Percentiles rank a stretch among this genome's conserved stretches.
phyloP scores from a whole-genome alignment of 75 land plant species.

The Cryptomeria japonica region DNA sequence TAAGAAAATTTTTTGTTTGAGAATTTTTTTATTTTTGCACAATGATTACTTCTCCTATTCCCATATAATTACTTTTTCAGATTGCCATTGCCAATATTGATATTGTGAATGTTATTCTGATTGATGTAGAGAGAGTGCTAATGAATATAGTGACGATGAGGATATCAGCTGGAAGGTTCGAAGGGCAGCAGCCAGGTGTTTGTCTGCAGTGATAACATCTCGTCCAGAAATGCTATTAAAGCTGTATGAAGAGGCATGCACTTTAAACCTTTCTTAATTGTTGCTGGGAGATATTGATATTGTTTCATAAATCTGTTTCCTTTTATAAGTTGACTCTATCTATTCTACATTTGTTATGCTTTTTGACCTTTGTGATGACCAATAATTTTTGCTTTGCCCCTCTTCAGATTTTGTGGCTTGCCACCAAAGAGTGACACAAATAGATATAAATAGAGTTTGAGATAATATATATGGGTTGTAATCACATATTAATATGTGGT shows the following conservation, averaged over 20 bases:
- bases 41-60: background rate
- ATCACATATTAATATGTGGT: background rate
- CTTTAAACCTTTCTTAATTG: background rate
- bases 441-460: background rate
- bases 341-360: background rate
- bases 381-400: background rate
- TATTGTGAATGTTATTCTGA: background rate
- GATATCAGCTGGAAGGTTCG: constrained; percentile 99
- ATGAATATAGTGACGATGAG: constrained; percentile 99
- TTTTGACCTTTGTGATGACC: background rate
- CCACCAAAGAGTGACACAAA: background rate
- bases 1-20: background rate
- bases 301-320: background rate
- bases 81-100: background rate
- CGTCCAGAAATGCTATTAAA: constrained; percentile 90
- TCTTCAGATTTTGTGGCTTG: background rate
- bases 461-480: background rate
- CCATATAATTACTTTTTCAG: background rate
- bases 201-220: constrained; percentile 89
- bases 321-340: background rate
- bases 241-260: constrained; percentile 76
- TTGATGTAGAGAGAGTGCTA: constrained; percentile 82
- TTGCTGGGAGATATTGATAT: background rate
- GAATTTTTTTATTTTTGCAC: background rate
- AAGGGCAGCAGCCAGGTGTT: constrained; percentile 97